Evolutionary conservation across 2,329 filamentous ascomycete species (phyloP).

Genomic region (Neonectria coccinea): DNA sequence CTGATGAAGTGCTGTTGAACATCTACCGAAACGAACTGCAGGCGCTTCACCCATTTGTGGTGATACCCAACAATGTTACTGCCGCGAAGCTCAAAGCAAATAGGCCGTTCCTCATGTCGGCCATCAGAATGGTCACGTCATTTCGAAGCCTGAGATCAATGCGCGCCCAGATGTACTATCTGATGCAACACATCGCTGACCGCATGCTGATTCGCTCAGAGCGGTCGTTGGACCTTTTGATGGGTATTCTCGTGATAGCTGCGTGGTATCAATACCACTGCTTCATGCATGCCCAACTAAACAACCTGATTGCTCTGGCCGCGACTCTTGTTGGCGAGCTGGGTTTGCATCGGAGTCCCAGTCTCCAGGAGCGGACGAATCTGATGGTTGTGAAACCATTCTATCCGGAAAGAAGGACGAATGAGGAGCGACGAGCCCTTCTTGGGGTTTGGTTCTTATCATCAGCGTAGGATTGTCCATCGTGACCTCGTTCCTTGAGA

Average conservation of each 20-base stretch:
- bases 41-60: conserved; percentile 61
- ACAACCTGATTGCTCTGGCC: conserved; percentile 62
- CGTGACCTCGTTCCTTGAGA: neutral
- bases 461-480: conserved; percentile 57
- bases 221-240: conserved; percentile 62
- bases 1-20: conserved; percentile 60
- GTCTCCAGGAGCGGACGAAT: conserved; percentile 55
- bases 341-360: conserved; percentile 57
- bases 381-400: conserved; percentile 57
- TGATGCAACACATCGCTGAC: conserved; percentile 61
- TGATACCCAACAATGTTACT: conserved; percentile 52
- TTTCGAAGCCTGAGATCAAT: conserved; percentile 60
- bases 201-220: conserved; percentile 62
- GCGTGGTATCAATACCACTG: conserved; percentile 68
- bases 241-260: conserved; percentile 61
- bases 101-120: conserved; percentile 61
- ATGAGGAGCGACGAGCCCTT: conserved; percentile 65
- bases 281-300: conserved; percentile 64
- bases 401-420: conserved; percentile 54
- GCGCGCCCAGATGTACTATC: conserved; percentile 61
- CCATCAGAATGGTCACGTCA: conserved; percentile 63
- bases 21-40: conserved; percentile 59
- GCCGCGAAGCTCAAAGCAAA: conserved; percentile 53
- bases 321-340: conserved; percentile 61
- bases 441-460: conserved; percentile 67